Conservation (phyloP, 345 rosid genomes). For the Citrus reticulata region DNA sequence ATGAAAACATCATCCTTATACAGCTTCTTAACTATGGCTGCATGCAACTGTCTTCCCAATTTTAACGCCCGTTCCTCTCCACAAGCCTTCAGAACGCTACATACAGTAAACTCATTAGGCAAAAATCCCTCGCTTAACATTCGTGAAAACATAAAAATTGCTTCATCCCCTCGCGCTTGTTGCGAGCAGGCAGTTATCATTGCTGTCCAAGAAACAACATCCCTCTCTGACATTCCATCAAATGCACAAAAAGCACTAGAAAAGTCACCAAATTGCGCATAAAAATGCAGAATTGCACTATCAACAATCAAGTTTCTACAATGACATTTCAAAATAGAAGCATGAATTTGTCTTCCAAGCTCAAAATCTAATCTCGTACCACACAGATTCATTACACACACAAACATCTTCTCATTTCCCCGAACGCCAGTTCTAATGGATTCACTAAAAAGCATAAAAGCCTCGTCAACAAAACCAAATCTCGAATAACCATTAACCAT, state of each 20-base stretch:
- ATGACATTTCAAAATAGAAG: conserved; percentile 52
- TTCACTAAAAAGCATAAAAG: conserved; percentile 40
- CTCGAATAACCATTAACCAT: conserved; percentile 62
- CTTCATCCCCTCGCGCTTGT: conserved; percentile 51
- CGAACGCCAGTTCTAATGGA: conserved; percentile 37
- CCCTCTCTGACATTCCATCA: conserved; percentile 51
- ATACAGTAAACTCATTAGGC: conserved; percentile 74
- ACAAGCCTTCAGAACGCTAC: conserved; percentile 69
- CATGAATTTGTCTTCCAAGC: conserved; percentile 72
- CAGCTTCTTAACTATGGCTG: conserved; percentile 54
- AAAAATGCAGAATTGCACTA: conserved; percentile 65
- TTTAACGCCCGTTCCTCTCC: conserved; percentile 56
- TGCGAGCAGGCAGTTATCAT: conserved; percentile 82
- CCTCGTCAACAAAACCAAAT: conserved; percentile 56
- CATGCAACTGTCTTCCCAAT: conserved; percentile 69
- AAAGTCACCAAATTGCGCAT: conserved; percentile 60
- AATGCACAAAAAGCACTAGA: conserved; percentile 46
- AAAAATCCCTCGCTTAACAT: conserved; percentile 61
- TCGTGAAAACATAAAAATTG: conserved; percentile 47
- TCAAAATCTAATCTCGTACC: conserved; percentile 51
- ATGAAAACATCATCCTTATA: conserved; percentile 59
- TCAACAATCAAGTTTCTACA: conserved; percentile 61
- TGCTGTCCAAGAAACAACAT: conserved; percentile 84
- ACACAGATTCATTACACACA: conserved; percentile 67
- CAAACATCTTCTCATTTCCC: conserved; percentile 59